Percentiles rank a stretch among this genome's conserved stretches.
phyloP scores from a whole-genome alignment of 75 land plant genomes.

The Cunninghamia lanceolata region DNA sequence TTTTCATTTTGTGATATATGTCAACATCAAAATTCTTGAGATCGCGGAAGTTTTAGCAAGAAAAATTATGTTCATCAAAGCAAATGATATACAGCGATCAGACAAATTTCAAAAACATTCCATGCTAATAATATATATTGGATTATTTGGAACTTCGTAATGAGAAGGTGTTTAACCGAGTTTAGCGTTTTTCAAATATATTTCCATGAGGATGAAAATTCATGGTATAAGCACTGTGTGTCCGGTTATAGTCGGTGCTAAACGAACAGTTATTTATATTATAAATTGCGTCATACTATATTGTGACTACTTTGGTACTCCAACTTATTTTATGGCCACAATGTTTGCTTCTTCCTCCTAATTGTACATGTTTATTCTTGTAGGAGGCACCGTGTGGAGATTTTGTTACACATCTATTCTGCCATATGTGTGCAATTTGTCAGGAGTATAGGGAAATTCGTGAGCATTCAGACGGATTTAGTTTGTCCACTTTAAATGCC shows the following conservation, averaged over 20 bases:
- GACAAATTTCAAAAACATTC: background rate
- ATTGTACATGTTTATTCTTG: background rate
- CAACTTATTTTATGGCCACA: background rate
- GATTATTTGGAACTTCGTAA: background rate
- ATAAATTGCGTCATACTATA: background rate
- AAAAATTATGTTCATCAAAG: background rate
- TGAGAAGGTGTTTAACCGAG: background rate
- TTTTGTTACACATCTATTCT: slow-evolving; percentile 74
- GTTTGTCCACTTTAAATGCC: slow-evolving; percentile 25
- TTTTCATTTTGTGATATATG: background rate
- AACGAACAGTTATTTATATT: background rate
- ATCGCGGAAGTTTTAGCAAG: background rate
- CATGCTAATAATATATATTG: background rate
- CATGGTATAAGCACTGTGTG: background rate
- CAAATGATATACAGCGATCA: background rate
- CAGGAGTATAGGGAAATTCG: slow-evolving; percentile 88
- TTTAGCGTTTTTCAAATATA: background rate
- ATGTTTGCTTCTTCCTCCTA: background rate
- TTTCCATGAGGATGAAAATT: background rate
- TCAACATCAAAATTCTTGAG: background rate
- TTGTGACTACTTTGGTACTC: too few relatives aligned
- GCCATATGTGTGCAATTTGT: slow-evolving; percentile 86
- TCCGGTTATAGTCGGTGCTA: too few relatives aligned
- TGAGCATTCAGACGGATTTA: slow-evolving; percentile 39
- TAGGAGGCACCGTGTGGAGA: slow-evolving; percentile 95